phyloP scores from a whole-genome alignment of 2,329 filamentous ascomycete species.

The Trichoderma guizhouense region DNA sequence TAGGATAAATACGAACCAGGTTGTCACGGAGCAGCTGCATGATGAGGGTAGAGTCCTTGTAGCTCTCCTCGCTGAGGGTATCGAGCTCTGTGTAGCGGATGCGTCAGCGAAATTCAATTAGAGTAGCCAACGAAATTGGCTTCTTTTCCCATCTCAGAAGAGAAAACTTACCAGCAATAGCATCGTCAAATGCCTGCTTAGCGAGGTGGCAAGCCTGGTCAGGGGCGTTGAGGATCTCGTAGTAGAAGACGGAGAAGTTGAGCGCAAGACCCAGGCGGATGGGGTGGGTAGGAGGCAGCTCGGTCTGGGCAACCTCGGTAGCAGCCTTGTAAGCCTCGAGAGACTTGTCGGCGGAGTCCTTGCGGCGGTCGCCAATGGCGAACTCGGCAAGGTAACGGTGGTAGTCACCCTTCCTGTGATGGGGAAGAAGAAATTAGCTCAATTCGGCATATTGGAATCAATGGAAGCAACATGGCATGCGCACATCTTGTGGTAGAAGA shows the following conservation, averaged over 20 bases:
- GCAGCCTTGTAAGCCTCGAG: conserved; percentile 96
- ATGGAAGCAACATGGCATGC: conserved; percentile 28
- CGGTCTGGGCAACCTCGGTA: conserved; percentile 96
- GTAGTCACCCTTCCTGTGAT: conserved; percentile 93
- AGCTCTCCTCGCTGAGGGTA: conserved; percentile 96
- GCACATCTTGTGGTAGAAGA: conserved; percentile 99
- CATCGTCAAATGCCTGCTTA: conserved; percentile 98
- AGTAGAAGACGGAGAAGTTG: conserved; percentile 99
- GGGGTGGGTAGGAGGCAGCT: conserved; percentile 94
- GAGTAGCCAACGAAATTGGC: not conserved
- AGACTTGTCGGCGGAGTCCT: conserved; percentile 88
- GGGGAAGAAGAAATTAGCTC: not conserved
- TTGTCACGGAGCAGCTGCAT: conserved; percentile 99
- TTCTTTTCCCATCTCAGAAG: not conserved
- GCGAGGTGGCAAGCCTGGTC: conserved; percentile 98
- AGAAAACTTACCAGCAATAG: conserved; percentile 65
- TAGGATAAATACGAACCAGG: conserved; percentile 58
- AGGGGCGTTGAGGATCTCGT: conserved; percentile 98
- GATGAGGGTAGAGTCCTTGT: conserved; percentile 98
- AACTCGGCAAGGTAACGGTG: conserved; percentile 99
- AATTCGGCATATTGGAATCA: not conserved
- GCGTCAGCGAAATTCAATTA: not conserved
- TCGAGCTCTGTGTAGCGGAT: conserved; percentile 67
- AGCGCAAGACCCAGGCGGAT: conserved; percentile 96
- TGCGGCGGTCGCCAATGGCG: conserved; percentile 89